Conservation (phyloP, 108 stramenopile species). For the Stephanodiscus triporus region DNA sequence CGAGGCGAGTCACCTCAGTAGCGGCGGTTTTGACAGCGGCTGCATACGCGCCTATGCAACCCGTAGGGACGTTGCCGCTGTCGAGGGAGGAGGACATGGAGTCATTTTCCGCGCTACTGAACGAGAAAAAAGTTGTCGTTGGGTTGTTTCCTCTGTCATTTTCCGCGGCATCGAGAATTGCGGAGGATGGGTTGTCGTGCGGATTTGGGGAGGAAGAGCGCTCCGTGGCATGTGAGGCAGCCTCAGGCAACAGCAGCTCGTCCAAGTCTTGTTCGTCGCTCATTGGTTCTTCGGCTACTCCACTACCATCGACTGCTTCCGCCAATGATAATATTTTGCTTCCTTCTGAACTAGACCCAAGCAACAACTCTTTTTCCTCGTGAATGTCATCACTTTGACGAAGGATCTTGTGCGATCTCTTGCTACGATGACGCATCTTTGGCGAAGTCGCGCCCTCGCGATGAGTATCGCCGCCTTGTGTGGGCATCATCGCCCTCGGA, state of each 20-base stretch:
- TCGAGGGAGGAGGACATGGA: conserved; percentile 7
- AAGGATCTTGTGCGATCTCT: conserved; percentile 41
- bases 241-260: conserved; percentile 3
- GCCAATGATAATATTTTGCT: not conserved
- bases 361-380: not conserved
- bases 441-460: not conserved
- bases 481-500: not conserved
- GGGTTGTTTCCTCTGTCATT: not conserved
- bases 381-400: not conserved
- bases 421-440: conserved; percentile 23
- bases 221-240: conserved; percentile 26
- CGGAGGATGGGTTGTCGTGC: conserved; percentile 51
- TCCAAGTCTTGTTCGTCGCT: not conserved
- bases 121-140: conserved; percentile 16
- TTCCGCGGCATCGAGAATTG: not conserved
- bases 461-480: not conserved
- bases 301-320: not conserved
- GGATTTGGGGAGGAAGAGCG: conserved; percentile 54
- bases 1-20: conserved; percentile 34
- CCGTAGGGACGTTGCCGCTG: conserved; percentile 53
- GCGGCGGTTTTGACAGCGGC: conserved; percentile 58
- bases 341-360: not conserved
- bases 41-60: conserved; percentile 80
- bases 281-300: conserved; percentile 1
- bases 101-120: conserved; percentile 13